These are phyloP conservation scores for Aegilops tauschii DNA, from an alignment of 176 grass and related monocot genomes.

Conservation along the genomic window DNA sequence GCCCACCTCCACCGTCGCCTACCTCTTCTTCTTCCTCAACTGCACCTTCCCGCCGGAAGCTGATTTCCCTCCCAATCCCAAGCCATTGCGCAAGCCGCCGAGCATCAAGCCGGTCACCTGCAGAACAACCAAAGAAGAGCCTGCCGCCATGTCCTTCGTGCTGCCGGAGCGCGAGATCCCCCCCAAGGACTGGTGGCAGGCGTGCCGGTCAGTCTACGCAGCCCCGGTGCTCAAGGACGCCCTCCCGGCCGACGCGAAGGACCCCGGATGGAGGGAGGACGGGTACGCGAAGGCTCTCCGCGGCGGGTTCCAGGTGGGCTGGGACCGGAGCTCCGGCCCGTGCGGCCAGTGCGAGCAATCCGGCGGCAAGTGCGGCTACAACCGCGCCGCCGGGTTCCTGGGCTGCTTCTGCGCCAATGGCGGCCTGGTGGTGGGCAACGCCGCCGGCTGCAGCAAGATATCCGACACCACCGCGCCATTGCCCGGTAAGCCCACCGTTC, in stretches of 20 bases:
- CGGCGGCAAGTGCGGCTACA: constrained; percentile 37
- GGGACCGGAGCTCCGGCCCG: neutral
- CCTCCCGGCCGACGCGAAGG: neutral
- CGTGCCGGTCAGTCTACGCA: neutral
- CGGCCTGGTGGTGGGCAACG: neutral
- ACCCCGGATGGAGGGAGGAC: neutral
- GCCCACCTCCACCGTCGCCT: neutral
- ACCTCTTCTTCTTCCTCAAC: constrained; percentile 42
- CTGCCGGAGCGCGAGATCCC: neutral
- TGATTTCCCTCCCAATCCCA: neutral
- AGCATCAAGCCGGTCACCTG: constrained; percentile 20
- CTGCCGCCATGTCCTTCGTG: neutral
- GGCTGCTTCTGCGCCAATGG: constrained; percentile 53
- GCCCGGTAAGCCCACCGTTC: constrained; percentile 17
- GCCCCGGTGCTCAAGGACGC: constrained; percentile 26
- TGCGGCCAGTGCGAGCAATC: constrained; percentile 34
- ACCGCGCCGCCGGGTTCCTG: neutral
- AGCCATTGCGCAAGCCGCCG: constrained; percentile 22
- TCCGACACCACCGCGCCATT: neutral
- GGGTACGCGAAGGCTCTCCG: constrained; percentile 27
- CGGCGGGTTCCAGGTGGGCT: constrained; percentile 43
- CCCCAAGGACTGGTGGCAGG: constrained; percentile 4
- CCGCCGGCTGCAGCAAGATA: constrained; percentile 5
- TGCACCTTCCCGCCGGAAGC: neutral
- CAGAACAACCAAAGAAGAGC: neutral